phyloP scores from a whole-genome alignment of 1,139 yeast genomes.

The Lodderomyces pseudojiufengensis region DNA sequence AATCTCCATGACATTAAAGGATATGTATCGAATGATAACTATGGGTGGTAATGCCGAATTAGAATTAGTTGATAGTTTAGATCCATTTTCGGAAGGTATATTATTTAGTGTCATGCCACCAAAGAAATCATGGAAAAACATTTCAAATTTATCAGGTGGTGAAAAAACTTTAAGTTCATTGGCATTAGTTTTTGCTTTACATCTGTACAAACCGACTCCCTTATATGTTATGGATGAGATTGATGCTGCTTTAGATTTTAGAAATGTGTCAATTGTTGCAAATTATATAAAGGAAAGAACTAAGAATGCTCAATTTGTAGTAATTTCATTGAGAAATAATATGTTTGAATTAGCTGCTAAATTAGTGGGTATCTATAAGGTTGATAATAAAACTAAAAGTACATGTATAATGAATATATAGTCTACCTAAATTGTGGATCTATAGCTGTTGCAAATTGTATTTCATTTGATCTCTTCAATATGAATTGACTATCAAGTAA shows the following conservation, averaged over 20 bases:
- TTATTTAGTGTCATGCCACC: slow-evolving; percentile 99
- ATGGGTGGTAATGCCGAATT: slow-evolving; percentile 99
- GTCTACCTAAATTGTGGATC: slow-evolving; percentile 30
- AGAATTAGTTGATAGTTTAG: slow-evolving; percentile 91
- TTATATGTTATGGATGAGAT: slow-evolving; percentile 98
- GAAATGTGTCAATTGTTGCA: slow-evolving; percentile 96
- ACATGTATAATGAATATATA: slow-evolving; percentile 71
- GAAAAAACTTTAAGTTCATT: slow-evolving; percentile 94
- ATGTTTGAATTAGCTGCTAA: slow-evolving; percentile 97
- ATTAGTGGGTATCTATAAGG: slow-evolving; percentile 93
- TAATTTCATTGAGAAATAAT: slow-evolving; percentile 89
- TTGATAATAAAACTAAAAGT: slow-evolving; percentile 84
- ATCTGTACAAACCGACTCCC: slow-evolving; percentile 95
- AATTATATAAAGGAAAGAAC: slow-evolving; percentile 95
- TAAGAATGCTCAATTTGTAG: slow-evolving; percentile 93
- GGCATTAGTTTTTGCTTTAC: slow-evolving; percentile 94
- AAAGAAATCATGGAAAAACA: slow-evolving; percentile 94
- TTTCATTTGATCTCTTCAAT: slow-evolving; percentile 62
- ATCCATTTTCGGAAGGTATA: slow-evolving; percentile 98
- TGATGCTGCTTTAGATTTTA: slow-evolving; percentile 96
- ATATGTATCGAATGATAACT: slow-evolving; percentile 97
- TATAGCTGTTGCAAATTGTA: slow-evolving; percentile 59
- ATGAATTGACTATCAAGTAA: slow-evolving; percentile 75
- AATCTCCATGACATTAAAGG: slow-evolving; percentile 85
- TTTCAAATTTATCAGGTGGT: slow-evolving; percentile 94